A percentile compares a stretch with the other conserved stretches of the same genome.
Evolutionary conservation across 2,329 filamentous ascomycete genomes (phyloP).

Genomic region (Sphaerulina populicola): DNA sequence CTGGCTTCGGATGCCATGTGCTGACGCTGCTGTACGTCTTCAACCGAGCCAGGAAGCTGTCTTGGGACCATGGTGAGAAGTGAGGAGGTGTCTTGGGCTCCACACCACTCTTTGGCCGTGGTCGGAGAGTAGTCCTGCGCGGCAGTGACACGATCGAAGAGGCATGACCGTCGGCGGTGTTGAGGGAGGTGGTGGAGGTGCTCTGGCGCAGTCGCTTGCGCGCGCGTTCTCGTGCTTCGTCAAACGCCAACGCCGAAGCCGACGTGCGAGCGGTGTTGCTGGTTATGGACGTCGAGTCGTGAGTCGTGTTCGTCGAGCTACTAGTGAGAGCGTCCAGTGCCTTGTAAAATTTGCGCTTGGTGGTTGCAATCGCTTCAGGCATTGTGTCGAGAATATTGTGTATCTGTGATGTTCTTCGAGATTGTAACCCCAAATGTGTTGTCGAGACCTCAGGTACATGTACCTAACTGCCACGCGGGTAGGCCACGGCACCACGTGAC

Average conservation of each 20-base stretch:
- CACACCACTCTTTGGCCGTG: constrained; percentile 4
- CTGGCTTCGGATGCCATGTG: constrained; percentile 87
- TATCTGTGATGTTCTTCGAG: background rate
- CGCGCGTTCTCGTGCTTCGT: constrained; percentile 24
- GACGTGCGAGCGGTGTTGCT: constrained; percentile 20
- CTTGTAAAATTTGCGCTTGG: constrained; percentile 76
- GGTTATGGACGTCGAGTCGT: constrained; percentile 29
- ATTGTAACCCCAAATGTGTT: no score
- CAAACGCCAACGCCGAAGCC: constrained; percentile 17
- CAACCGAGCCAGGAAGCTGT: constrained; percentile 69
- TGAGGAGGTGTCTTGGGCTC: constrained; percentile 44
- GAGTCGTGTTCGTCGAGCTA: constrained; percentile 35
- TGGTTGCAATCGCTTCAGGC: constrained; percentile 56
- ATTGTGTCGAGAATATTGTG: constrained; percentile 17
- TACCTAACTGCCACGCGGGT: no score
- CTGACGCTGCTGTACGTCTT: constrained; percentile 86
- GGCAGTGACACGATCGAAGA: constrained; percentile 27
- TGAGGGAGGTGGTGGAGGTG: constrained; percentile 23
- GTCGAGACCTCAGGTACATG: no score
- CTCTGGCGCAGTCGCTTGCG: constrained; percentile 29
- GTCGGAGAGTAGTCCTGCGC: constrained; percentile 17
- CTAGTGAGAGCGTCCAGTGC: constrained; percentile 53
- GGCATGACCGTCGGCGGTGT: constrained; percentile 8
- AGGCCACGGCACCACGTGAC: no score
- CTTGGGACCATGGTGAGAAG: constrained; percentile 79